phyloP scores from a whole-genome alignment of 345 rosid genomes.

The Excoecaria agallocha region DNA sequence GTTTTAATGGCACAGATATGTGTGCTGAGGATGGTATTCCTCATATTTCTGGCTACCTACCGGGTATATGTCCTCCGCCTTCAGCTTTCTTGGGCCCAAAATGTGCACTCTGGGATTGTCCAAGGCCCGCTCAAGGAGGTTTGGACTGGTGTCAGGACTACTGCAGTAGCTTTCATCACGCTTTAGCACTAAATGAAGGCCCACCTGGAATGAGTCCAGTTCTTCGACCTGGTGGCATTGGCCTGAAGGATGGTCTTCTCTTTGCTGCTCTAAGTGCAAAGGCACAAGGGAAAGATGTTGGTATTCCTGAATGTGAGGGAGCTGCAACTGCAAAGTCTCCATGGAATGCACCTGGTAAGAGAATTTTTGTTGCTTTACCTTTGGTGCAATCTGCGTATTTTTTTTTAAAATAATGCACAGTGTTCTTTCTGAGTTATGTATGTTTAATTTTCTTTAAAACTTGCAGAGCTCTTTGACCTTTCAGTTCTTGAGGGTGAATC shows the following conservation, averaged over 20 bases:
- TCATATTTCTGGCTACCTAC: slow-evolving; percentile 55
- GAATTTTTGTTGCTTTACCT: slow-evolving; percentile 12
- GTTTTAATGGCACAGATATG: slow-evolving; percentile 42
- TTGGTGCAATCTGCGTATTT: background rate
- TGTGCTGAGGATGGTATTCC: slow-evolving; percentile 53
- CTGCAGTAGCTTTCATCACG: slow-evolving; percentile 91
- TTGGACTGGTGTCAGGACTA: slow-evolving; percentile 81
- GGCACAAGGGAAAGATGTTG: slow-evolving; percentile 81
- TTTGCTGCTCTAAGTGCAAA: slow-evolving; percentile 86
- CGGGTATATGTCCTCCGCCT: slow-evolving; percentile 73
- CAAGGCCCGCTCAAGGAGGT: slow-evolving; percentile 86
- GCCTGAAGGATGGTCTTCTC: slow-evolving; percentile 82
- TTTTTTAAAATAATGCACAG: background rate
- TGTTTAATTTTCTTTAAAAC: slow-evolving; percentile 20
- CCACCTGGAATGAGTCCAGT: slow-evolving; percentile 92
- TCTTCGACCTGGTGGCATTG: slow-evolving; percentile 86
- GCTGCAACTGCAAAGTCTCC: slow-evolving; percentile 99
- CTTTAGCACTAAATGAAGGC: slow-evolving; percentile 81
- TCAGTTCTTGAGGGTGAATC: slow-evolving; percentile 79
- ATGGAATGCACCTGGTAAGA: slow-evolving; percentile 97
- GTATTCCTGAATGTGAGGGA: slow-evolving; percentile 99
- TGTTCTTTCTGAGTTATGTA: slow-evolving; percentile 15
- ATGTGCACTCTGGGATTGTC: slow-evolving; percentile 99
- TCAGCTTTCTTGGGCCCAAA: slow-evolving; percentile 96
- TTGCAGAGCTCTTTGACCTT: slow-evolving; percentile 94